Evolutionary conservation across 805 yeast genomes (phyloP).

Genomic region (Kregervanrija pseudodelftensis): DNA sequence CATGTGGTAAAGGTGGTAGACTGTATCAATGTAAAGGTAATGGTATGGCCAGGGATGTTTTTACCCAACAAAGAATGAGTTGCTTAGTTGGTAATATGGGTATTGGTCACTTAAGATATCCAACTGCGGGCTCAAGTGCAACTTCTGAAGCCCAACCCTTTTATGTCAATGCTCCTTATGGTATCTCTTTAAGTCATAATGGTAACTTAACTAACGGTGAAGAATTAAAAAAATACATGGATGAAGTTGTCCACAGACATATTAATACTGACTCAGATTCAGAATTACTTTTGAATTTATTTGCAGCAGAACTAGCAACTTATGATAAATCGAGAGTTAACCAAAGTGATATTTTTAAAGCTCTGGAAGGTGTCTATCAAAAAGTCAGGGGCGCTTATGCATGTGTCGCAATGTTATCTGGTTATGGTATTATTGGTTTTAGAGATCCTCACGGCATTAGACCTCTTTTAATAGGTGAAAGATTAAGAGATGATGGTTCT

Average conservation of each 20-base stretch:
- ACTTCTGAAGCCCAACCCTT: conserved; percentile 98
- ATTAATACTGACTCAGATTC: conserved; percentile 96
- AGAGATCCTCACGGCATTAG: conserved; percentile 97
- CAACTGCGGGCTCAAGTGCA: conserved; percentile 95
- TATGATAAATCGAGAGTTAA: conserved; percentile 91
- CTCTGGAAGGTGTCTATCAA: conserved; percentile 74
- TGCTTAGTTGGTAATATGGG: conserved; percentile 93
- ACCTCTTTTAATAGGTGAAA: conserved; percentile 82
- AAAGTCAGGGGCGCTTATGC: conserved; percentile 95
- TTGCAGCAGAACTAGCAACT: conserved; percentile 86
- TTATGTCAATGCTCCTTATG: conserved; percentile 95
- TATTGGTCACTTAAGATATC: conserved; percentile 88
- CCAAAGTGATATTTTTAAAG: conserved; percentile 80
- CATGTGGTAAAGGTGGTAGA: conserved; percentile 90
- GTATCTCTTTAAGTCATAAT: conserved; percentile 83
- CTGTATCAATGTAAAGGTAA: conserved; percentile 97
- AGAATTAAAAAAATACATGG: conserved; percentile 71
- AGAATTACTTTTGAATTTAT: conserved; percentile 79
- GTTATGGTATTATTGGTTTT: conserved; percentile 91
- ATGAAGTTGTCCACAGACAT: conserved; percentile 92
- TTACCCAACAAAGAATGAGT: conserved; percentile 71
- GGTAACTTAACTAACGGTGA: conserved; percentile 90
- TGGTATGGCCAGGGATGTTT: conserved; percentile 98
- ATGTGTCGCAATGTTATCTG: conserved; percentile 90
- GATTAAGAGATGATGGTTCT: conserved; percentile 59